A percentile compares a stretch with the other conserved stretches of the same genome.
Evolutionary conservation across 1,284 basidiomycete genomes (phyloP).

Genomic region (Naganishia sp.): DNA sequence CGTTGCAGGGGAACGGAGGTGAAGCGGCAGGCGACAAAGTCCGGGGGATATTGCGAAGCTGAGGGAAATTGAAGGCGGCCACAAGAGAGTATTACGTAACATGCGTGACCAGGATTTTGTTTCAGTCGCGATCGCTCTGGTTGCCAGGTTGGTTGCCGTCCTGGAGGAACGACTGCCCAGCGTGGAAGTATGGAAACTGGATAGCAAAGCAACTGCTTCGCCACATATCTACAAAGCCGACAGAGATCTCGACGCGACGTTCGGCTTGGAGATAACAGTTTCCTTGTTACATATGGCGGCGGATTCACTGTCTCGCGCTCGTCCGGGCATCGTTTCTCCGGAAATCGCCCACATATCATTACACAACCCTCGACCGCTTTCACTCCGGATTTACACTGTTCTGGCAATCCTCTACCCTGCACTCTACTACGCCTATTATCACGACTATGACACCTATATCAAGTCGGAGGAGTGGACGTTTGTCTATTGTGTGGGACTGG

Average conservation of each 20-base stretch:
- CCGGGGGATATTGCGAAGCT: too few relatives aligned
- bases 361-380: conserved; percentile 75
- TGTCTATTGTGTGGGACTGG: conserved; percentile 80
- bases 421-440: conserved; percentile 85
- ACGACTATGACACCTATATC: conserved; percentile 82
- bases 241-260: background rate
- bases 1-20: too few relatives aligned
- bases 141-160: too few relatives aligned
- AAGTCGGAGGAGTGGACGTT: conserved; percentile 96
- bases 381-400: conserved; percentile 75
- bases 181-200: background rate
- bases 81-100: background rate
- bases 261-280: background rate
- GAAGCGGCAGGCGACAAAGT: too few relatives aligned
- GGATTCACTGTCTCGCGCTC: conserved; percentile 16
- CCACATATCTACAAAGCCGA: background rate
- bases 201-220: background rate
- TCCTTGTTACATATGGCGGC: conserved; percentile 3
- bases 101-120: background rate
- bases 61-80: too few relatives aligned
- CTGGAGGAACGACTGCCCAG: too few relatives aligned
- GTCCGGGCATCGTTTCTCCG: conserved; percentile 63
- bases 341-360: conserved; percentile 82
- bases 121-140: background rate
- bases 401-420: conserved; percentile 89